A percentile compares a stretch with the other conserved stretches of the same genome.
Conservation (phyloP, 2,329 filamentous ascomycete species). For the Dryadomyces quercivorus region DNA sequence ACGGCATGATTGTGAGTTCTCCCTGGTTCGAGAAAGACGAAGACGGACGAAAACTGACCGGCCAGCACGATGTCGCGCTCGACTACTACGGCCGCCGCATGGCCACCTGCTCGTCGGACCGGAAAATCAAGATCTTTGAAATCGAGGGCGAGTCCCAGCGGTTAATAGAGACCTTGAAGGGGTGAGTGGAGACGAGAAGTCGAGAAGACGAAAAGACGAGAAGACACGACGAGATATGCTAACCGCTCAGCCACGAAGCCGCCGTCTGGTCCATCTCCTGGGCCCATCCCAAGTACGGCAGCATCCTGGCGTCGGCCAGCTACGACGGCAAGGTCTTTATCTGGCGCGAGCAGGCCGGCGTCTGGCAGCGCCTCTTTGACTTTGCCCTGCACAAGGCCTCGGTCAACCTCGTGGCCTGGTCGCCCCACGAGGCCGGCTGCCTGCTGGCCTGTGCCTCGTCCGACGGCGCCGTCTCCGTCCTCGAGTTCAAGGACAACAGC, state of each 20-base stretch:
- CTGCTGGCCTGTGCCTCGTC: slow-evolving; percentile 88
- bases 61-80: slow-evolving; percentile 88
- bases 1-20: slow-evolving; percentile 96
- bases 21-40: background rate
- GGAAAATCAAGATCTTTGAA: slow-evolving; percentile 99
- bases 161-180: slow-evolving; percentile 85
- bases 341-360: slow-evolving; percentile 76
- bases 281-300: slow-evolving; percentile 98
- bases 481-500: slow-evolving; percentile 83
- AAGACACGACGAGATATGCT: background rate
- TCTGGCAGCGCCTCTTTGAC: slow-evolving; percentile 82
- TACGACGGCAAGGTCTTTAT: slow-evolving; percentile 98
- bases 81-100: slow-evolving; percentile 97
- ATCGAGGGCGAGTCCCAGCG: slow-evolving; percentile 87
- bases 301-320: slow-evolving; percentile 86
- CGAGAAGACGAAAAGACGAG: background rate
- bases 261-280: slow-evolving; percentile 97
- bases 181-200: slow-evolving; percentile 39
- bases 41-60: slow-evolving; percentile 6
- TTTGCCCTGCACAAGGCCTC: slow-evolving; percentile 89
- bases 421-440: slow-evolving; percentile 92
- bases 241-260: slow-evolving; percentile 65
- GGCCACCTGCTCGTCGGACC: slow-evolving; percentile 94
- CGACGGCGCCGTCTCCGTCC: slow-evolving; percentile 83
- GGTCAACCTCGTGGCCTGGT: slow-evolving; percentile 95